Base-by-base conservation (phyloP, 768 basidiomycete genomes). In the Suillus sp. region DNA sequence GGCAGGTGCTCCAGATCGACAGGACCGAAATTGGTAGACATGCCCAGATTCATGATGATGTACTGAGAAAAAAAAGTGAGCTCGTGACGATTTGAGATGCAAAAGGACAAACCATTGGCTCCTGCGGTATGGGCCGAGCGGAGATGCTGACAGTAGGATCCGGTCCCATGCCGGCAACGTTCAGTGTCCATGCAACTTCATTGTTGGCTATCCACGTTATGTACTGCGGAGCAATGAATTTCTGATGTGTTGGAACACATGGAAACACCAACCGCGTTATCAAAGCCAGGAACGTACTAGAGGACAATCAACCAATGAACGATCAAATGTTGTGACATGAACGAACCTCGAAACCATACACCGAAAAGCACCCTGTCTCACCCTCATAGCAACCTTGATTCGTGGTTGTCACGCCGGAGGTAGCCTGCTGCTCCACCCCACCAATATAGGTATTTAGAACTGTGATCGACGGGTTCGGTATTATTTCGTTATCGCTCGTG, bases 141-240 rank as follows among this genome's bases (percentile, higher is more conserved):
- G 84, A 82, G 40, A 96, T 89, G 63, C 90, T 70, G 1, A 83
- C 85, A 38, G 70, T 68, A 5, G 79, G 37, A 72, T 96, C 88
- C 11, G 89, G 78, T 0, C 78, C 90, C 73, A 95, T 73, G 1
- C 88, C 92, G 3, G 83, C 80, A 25, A 80, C 89, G 58, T 84
- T 82, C 61, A 96, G 71, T 4, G 90, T 93, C 95, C 95, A 95
- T 10, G 88, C 78, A 30, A 82, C 70, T 67, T 85, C 79, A 72
- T 85, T 84, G 67, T 88, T 80, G 62, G 86, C 82, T 63, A 95
- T 79, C 95, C 95, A 96, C 3, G 91, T 85, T 68, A 96, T 93
- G 70, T 95, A 96, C 87, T 89, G 62, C 38, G 42, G 58, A 25
- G 48, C 27, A 18, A 6, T 37, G 4, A 64, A 43, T 32, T 38